Base-by-base conservation (phyloP, 495 filamentous ascomycete genomes). In the Penicillium argentinense region DNA sequence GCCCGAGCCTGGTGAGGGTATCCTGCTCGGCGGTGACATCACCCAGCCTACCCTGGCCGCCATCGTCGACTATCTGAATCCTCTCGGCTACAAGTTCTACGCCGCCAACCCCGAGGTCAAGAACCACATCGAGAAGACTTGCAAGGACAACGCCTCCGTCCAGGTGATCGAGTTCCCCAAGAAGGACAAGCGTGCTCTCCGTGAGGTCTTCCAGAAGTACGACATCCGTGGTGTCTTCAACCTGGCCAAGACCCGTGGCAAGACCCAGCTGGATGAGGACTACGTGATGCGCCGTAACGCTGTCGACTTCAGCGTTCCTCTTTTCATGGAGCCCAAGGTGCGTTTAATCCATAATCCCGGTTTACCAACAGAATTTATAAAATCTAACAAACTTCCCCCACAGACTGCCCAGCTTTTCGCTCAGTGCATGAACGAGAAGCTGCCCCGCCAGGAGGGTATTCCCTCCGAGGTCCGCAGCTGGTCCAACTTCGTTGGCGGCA, bases 291-390 rank as follows among this genome's bases (percentile, higher is more conserved):
- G 93, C 54, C 83, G 95, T 57, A 96, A 98, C 62, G 93, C 92
- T 12, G 95, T 98, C 30, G 93, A 98, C 73, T 98, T 98, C 66
- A 91, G 91, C 45, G 91, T 97, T 17, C 93, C 93, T 27, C 75
- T 97, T 49, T 98, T 97, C 69, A 97, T 97, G 91, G 93, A 98
- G 73, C 92, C 93, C 16, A 95, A 93, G 87, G 92, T 96, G 76
- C n/a, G n/a, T n/a, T n/a, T n/a, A n/a, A n/a, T n/a, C n/a, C n/a
- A n/a, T n/a, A n/a, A n/a, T n/a, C n/a, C n/a, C n/a, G n/a, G n/a
- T n/a, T n/a, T n/a, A n/a, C n/a, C n/a, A n/a, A n/a, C n/a, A n/a
- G n/a, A n/a, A n/a, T n/a, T n/a, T n/a, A n/a, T n/a, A n/a, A n/a
- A n/a, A n/a, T n/a, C n/a, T n/a, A n/a, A n/a, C n/a, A n/a, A n/a